Base-by-base conservation (phyloP, 805 yeast species). In the Ogataea sp. region DNA sequence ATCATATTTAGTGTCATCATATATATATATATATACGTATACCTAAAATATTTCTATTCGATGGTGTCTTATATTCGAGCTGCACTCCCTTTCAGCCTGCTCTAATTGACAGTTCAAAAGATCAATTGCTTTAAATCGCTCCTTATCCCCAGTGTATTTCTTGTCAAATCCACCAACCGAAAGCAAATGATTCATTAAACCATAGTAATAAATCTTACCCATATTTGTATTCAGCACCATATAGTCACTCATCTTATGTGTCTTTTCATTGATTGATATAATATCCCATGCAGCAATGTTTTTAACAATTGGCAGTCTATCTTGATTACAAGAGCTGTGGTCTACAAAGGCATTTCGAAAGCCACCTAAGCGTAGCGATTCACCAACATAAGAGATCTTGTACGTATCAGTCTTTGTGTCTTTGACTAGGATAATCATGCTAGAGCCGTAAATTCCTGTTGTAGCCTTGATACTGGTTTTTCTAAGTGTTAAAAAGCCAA, bases 201-300 rank as follows among this genome's bases (percentile, higher is more conserved):
- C 39, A 5, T 34, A 17, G 16, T 8, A 11, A 16, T 16, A 36
- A 5, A 35, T 18, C 16, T 29, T 17, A 21, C 34, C 39, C 20
- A 8, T 28, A 20, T 29, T 17, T 5, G 26, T 17, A 13, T 27
- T 29, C 27, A 36, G 26, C 14, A 31, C 23, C 27, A 36, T 20
- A 20, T 36, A 36, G 21, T 36, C 39, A 7, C 20, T 20, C 10
- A 36, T 2, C 6, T 4, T 16, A n/a, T 16, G 7, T 5, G 20
- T 14, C 6, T 20, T 14, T 7, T 23, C 16, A 15, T 29, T 15
- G 11, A 17, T 7, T 10, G 33, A 28, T 4, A 36, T 6, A 3
- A 36, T 15, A 36, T 36, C 39, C 39, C 39, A 36, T 9, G 34
- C 27, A 10, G 34, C 39, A 16, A 36, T 34, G 10, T 14, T 15